Conservation (phyloP, 2,329 filamentous ascomycete genomes). For the Aspergillus terreus region DNA sequence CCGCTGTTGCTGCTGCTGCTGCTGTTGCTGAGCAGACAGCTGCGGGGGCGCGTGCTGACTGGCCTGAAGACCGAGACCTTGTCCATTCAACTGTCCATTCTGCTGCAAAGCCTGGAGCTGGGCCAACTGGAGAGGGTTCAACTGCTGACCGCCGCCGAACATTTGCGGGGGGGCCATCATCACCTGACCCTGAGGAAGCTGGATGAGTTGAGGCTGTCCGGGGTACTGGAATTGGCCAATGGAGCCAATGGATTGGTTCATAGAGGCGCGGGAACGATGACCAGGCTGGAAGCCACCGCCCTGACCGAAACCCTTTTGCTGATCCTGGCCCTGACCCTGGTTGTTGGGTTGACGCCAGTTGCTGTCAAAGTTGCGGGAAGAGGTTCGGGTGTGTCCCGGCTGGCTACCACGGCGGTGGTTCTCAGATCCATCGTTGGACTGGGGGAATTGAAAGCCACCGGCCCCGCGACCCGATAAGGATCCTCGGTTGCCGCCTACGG, state of each 20-base stretch:
- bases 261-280: constrained; percentile 78
- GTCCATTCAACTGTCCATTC: constrained; percentile 76
- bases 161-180: constrained; percentile 74
- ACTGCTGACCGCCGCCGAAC: constrained; percentile 74
- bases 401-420: constrained; percentile 73
- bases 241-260: constrained; percentile 79
- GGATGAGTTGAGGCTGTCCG: constrained; percentile 80
- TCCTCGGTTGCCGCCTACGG: constrained; percentile 62
- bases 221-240: constrained; percentile 88
- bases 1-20: constrained; percentile 79
- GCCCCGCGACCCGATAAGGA: constrained; percentile 60
- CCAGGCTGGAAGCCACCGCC: constrained; percentile 82
- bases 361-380: constrained; percentile 92
- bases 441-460: constrained; percentile 68
- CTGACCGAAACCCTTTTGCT: constrained; percentile 59
- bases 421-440: constrained; percentile 54
- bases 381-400: constrained; percentile 70
- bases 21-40: constrained; percentile 54
- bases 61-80: constrained; percentile 63
- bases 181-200: constrained; percentile 79
- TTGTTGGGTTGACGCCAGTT: constrained; percentile 89
- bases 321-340: constrained; percentile 46
- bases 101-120: constrained; percentile 94
- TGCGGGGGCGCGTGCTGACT: constrained; percentile 70
- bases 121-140: constrained; percentile 82